Base-by-base conservation (phyloP, 495 filamentous ascomycete species). In the Podospora pseudocomata region DNA sequence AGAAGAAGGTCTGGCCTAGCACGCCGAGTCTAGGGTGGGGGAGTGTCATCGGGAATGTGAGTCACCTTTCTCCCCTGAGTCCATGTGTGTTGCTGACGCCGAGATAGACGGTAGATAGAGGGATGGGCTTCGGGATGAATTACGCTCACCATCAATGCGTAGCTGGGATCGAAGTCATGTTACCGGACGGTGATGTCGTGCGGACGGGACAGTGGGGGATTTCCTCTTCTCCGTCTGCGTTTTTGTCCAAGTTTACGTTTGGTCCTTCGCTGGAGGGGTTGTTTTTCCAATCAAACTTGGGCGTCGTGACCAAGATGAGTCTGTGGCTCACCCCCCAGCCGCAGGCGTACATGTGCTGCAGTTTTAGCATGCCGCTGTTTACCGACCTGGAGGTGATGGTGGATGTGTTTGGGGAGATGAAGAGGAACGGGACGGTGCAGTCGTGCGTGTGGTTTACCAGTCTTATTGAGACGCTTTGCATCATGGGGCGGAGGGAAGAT, bases 11-110 rank as follows among this genome's bases (percentile, higher is more conserved):
- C 5, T 87, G 85, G 85, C 80, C 82, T 3, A 84, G 83, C 69
- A 81, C 79, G 3, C 85, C 86, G 4, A 83, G 82, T 63, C 73
- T 88, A n/a, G 86, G 85, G 56, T 84, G 86, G 73, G 86, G 86
- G 4, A 85, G 83, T 18, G 82, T 87, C 2, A 60, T 87, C 20
- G 86, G 86, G 27, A 87, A 88, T 77, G 79, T 79, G 19, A n/a
- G 68, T 49, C 32, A 23, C 27, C 23, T 18, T 32, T 28, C 5
- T 18, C n/a, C 16, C 15, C 56, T 13, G 15, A 4, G 13, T 32
- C 23, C 23, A 11, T 68, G 60, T 44, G 16, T 39, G 0, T 60
- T 28, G 9, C 19, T 20, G 18, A 28, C 71, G 44, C 0, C n/a
- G 11, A 15, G 20, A 62, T 57, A 81, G 79, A 74, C 79, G 5